Conservation (phyloP, 495 filamentous ascomycete genomes). For the Podospora bellae-mahoneyi region DNA sequence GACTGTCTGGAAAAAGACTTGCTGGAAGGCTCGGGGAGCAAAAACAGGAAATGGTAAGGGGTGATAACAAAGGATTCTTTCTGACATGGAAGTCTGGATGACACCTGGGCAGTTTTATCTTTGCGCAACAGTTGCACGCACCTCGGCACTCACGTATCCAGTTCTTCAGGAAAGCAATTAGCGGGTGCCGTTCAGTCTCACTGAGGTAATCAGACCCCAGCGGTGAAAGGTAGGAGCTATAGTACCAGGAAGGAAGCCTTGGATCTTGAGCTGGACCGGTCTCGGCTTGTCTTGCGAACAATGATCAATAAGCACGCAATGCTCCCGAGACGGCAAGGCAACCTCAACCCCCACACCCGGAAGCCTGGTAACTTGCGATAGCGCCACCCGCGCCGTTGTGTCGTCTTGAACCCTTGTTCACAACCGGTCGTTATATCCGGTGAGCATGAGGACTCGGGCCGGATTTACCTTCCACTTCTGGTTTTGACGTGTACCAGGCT, state of each 20-base stretch:
- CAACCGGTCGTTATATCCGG: neutral
- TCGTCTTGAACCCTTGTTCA: neutral
- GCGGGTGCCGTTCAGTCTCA: neutral
- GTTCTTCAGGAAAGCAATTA: neutral
- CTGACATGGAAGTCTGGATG: neutral
- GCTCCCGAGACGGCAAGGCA: neutral
- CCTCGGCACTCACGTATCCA: neutral
- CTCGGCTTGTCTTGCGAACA: conserved; percentile 1
- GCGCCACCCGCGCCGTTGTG: conserved; percentile 12
- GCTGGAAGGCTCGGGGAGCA: neutral
- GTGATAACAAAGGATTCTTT: neutral
- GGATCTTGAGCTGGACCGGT: neutral
- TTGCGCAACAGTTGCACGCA: neutral
- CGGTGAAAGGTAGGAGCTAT: neutral
- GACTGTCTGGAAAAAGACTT: neutral
- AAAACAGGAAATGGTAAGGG: neutral
- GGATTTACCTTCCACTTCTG: neutral
- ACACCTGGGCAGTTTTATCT: neutral
- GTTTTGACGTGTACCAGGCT: neutral
- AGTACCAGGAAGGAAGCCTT: neutral
- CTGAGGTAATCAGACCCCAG: neutral
- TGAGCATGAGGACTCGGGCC: neutral
- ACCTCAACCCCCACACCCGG: conserved; percentile 1
- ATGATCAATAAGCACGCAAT: conserved; percentile 6
- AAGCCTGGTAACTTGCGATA: conserved; percentile 2